Evolutionary conservation across 2,329 filamentous ascomycete genomes (phyloP).

Genomic region (Trichoderma koningiopsis): DNA sequence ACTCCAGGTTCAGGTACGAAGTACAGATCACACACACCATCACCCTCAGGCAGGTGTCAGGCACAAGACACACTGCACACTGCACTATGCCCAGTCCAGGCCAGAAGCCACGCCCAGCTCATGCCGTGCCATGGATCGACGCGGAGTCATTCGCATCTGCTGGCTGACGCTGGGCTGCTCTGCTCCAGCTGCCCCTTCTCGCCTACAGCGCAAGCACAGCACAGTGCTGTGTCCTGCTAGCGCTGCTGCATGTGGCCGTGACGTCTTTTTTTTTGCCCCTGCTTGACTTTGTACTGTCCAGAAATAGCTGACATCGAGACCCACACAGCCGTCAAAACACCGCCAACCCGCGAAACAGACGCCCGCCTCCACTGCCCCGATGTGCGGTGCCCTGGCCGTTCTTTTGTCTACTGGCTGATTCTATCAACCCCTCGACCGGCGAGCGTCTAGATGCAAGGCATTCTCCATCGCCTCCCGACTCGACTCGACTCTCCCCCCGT

Average conservation of each 20-base stretch:
- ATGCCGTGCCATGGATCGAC: neutral
- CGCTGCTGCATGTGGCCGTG: slow-evolving; percentile 14
- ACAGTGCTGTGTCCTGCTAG: neutral
- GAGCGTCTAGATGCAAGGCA: slow-evolving; percentile 25
- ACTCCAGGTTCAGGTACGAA: slow-evolving; percentile 1
- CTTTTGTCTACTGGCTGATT: slow-evolving; percentile 26
- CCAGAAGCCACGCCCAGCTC: neutral
- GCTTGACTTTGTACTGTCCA: neutral
- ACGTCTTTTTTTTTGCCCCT: slow-evolving; percentile 18
- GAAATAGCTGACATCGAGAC: slow-evolving; percentile 18
- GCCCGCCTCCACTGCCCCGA: slow-evolving; percentile 25
- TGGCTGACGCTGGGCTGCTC: neutral
- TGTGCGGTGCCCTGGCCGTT: slow-evolving; percentile 26
- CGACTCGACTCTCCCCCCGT: slow-evolving; percentile 21
- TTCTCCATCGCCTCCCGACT: slow-evolving; percentile 13
- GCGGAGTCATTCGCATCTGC: neutral
- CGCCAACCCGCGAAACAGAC: slow-evolving; percentile 21
- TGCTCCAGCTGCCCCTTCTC: slow-evolving; percentile 1
- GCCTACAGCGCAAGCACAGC: neutral
- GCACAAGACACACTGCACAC: slow-evolving; percentile 11
- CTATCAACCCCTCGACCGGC: slow-evolving; percentile 25
- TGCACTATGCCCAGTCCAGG: slow-evolving; percentile 19
- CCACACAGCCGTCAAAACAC: slow-evolving; percentile 26
- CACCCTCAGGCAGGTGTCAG: slow-evolving; percentile 11
- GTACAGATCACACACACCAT: slow-evolving; percentile 1